A percentile compares a stretch with the other conserved stretches of the same genome.
phyloP scores from a whole-genome alignment of 208 protist genomes.

The Leishmania martiniquensis region DNA sequence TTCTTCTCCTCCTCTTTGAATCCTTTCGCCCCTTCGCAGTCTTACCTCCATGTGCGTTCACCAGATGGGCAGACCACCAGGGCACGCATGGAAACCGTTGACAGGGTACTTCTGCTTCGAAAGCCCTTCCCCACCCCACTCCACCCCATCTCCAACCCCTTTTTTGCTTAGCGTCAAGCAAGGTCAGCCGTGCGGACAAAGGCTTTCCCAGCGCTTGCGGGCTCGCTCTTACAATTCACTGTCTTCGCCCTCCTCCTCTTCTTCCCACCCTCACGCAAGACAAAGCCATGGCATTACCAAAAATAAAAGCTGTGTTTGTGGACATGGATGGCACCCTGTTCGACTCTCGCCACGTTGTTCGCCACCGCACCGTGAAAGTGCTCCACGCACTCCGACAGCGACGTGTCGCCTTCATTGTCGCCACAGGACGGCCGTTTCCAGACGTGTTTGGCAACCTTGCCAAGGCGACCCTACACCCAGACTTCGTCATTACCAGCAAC shows the following conservation, averaged over 20 bases:
- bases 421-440: conserved; percentile 62
- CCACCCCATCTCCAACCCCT: too few species aligned
- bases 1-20: neutral
- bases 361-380: conserved; percentile 32
- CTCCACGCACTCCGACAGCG: conserved; percentile 32
- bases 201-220: neutral
- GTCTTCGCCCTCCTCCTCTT: neutral
- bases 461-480: conserved; percentile 36
- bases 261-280: neutral
- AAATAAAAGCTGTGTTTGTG: conserved; percentile 28
- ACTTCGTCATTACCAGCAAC: conserved; percentile 83
- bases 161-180: neutral
- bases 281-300: neutral
- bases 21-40: neutral
- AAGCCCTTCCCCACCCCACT: too few species aligned
- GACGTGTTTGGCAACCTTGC: conserved; percentile 70
- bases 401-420: conserved; percentile 48
- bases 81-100: neutral
- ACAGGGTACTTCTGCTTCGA: neutral
- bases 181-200: neutral
- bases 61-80: neutral
- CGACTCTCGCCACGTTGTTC: conserved; percentile 38
- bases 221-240: neutral
- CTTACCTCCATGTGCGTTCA: neutral
- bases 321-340: conserved; percentile 82